These are phyloP conservation scores for Sordariomycetes sp. DNA, from an alignment of 2,329 filamentous ascomycete genomes.

Conservation along the genomic window DNA sequence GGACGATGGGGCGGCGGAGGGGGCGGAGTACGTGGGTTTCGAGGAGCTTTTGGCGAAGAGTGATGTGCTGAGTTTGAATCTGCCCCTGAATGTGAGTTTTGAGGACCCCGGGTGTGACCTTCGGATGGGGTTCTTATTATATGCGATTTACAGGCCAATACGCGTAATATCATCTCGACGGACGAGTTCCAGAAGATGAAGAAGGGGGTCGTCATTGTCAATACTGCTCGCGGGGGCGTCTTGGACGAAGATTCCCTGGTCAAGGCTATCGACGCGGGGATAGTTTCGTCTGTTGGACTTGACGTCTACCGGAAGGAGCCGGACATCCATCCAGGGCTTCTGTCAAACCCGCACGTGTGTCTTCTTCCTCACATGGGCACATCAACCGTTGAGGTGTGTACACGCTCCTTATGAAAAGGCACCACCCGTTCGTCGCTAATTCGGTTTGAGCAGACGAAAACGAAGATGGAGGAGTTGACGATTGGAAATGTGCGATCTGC, in stretches of 20 bases:
- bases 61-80: background rate
- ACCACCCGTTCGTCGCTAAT: background rate
- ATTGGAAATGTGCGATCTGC: conserved; percentile 59
- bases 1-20: no score
- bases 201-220: background rate
- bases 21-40: background rate
- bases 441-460: conserved; percentile 29
- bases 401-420: conserved; percentile 13
- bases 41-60: background rate
- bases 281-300: background rate
- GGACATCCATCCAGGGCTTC: conserved; percentile 38
- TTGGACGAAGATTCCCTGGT: background rate
- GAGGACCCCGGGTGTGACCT: no score
- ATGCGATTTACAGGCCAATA: background rate
- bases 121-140: no score
- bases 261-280: background rate
- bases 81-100: background rate
- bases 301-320: background rate
- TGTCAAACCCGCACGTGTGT: conserved; percentile 48
- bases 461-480: conserved; percentile 63
- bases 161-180: background rate
- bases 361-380: conserved; percentile 61
- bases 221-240: background rate
- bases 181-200: background rate
- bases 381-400: conserved; percentile 39